Evolutionary conservation across 495 filamentous ascomycete genomes (phyloP).

Genomic region (Penicillium angulare): DNA sequence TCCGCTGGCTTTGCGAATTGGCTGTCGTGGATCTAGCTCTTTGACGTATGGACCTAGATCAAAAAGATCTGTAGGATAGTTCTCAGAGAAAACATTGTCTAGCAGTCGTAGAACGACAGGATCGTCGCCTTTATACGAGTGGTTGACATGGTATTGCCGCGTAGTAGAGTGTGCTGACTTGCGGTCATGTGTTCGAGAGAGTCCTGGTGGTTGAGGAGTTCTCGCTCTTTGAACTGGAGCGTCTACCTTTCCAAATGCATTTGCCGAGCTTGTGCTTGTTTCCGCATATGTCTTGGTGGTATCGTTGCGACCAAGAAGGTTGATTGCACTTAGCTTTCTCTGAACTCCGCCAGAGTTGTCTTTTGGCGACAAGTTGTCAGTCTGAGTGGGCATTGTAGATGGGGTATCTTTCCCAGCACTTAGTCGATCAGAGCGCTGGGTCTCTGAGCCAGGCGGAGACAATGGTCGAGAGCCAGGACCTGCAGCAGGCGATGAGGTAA

Average conservation of each 20-base stretch:
- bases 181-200: constrained; percentile 32
- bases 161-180: constrained; percentile 18
- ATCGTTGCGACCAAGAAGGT: constrained; percentile 75
- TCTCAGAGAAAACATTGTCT: constrained; percentile 85
- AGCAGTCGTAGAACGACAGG: constrained; percentile 82
- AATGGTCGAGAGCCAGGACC: constrained; percentile 36
- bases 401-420: constrained; percentile 36
- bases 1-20: constrained; percentile 61
- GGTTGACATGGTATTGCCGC: constrained; percentile 47
- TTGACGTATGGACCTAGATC: constrained; percentile 77
- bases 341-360: constrained; percentile 32
- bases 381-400: constrained; percentile 34
- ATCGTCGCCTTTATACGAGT: constrained; percentile 86
- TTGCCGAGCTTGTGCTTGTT: constrained; percentile 76
- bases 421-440: constrained; percentile 25
- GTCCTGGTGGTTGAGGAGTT: constrained; percentile 25
- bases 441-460: constrained; percentile 40
- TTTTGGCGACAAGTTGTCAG: constrained; percentile 31
- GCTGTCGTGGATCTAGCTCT: constrained; percentile 59
- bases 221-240: constrained; percentile 52
- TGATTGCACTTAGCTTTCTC: constrained; percentile 78
- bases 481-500: constrained; percentile 40
- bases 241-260: constrained; percentile 85
- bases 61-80: constrained; percentile 74
- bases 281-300: constrained; percentile 78